These are phyloP conservation scores for Hortiboletus campestris DNA, from an alignment of 768 basidiomycete species.

Conservation along the genomic window DNA sequence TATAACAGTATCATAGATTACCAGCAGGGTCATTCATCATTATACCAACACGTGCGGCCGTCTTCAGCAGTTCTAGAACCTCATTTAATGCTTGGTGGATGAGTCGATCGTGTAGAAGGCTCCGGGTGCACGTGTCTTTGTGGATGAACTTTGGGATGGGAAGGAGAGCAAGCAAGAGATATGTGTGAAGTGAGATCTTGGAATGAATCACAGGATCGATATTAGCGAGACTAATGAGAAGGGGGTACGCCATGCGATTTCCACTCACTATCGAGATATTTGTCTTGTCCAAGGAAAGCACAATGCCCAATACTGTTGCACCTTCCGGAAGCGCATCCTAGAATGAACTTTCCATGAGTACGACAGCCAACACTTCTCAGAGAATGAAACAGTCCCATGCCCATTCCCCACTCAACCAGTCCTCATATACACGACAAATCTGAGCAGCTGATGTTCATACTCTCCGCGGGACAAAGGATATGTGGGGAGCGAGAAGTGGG, in stretches of 20 bases:
- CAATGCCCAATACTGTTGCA: background rate
- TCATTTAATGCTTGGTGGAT: too few species aligned
- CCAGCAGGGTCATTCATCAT: background rate
- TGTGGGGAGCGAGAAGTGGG: constrained; percentile 25
- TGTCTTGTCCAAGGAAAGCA: constrained; percentile 12
- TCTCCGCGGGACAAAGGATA: constrained; percentile 20
- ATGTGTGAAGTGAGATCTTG: too few species aligned
- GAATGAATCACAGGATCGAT: too few species aligned
- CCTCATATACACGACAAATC: constrained; percentile 10
- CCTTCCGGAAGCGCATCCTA: constrained; percentile 5
- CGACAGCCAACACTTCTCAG: background rate
- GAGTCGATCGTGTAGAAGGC: too few species aligned
- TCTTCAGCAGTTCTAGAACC: too few species aligned
- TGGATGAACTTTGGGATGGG: too few species aligned
- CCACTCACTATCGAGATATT: background rate
- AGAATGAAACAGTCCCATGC: constrained; percentile 18
- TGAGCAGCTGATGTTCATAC: constrained; percentile 12
- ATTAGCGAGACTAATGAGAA: too few species aligned
- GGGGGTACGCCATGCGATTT: too few species aligned
- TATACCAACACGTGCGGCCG: too few species aligned
- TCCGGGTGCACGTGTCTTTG: too few species aligned
- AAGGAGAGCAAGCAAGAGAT: too few species aligned
- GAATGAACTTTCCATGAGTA: too few species aligned
- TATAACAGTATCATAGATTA: background rate
- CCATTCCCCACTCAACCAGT: constrained; percentile 6